These are phyloP conservation scores for Colletotrichum tropicale DNA, from an alignment of 2,329 filamentous ascomycete genomes.

Conservation along the genomic window DNA sequence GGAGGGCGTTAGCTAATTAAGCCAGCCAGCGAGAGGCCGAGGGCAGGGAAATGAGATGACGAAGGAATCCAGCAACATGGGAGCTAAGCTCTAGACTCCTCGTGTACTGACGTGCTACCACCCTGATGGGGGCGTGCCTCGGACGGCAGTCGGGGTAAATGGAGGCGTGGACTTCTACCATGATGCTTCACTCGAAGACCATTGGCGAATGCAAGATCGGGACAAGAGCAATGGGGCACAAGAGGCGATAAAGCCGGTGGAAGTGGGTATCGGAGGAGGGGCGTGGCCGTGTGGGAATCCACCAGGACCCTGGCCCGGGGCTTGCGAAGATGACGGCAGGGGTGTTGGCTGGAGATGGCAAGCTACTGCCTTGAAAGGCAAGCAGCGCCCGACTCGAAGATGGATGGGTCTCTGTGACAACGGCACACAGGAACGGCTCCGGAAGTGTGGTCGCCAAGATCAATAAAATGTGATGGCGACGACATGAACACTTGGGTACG, in stretches of 20 bases:
- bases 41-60: neutral
- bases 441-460: neutral
- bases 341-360: neutral
- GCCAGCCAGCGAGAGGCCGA: neutral
- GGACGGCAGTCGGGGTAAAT: slow-evolving; percentile 4
- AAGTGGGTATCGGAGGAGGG: neutral
- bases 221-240: neutral
- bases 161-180: neutral
- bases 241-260: neutral
- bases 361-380: slow-evolving; percentile 5
- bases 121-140: neutral
- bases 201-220: slow-evolving; percentile 7
- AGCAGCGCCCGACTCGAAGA: neutral
- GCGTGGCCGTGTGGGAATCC: neutral
- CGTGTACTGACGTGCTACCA: slow-evolving; percentile 4
- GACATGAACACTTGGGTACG: neutral
- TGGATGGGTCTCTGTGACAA: neutral
- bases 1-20: neutral
- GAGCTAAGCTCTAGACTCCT: slow-evolving; percentile 9
- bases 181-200: neutral
- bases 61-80: slow-evolving; percentile 5
- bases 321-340: slow-evolving; percentile 14
- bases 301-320: neutral
- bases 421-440: neutral
- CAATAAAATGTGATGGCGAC: neutral